Evolutionary conservation across 148 eudicot species (phyloP), one percentile per base, ranked within the genome.

Genomic region (Dysphania ambrosioides): DNA sequence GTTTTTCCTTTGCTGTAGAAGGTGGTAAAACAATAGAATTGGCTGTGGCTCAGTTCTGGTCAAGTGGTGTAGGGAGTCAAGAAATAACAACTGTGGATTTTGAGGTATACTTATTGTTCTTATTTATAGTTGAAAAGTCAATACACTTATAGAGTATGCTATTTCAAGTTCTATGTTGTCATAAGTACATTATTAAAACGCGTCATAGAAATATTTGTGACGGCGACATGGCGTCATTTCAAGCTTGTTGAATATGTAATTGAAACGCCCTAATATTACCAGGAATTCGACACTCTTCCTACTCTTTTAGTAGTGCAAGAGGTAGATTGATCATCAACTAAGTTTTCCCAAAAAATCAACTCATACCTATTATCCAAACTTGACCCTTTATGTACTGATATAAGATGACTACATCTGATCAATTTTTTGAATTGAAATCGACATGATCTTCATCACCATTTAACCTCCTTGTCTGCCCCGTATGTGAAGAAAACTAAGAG

Each of bases 31-130:
- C 97, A 47, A 86, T 95, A 84, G 99, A 95, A 83, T 84, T 95
- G 67, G 96, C 86, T 60, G 75, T 95, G 66, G 93, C 99, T 77
- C 99, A 95, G 62, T 95, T 92, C 82, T 95, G 99, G 99, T 90
- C 99, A 19, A 95, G 99, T 86, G 99, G 97, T 72, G 74, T 88
- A 73, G 99, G 99, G 85, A 90, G 92, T 84, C 86, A 89, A 76
- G 99, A 89, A 82, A 83, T 79, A 40, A 83, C 96, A 12, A 56
- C 61, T 15, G 97, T 90, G 53, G 99, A 95, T 77, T 85, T 95
- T 85, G 99, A 95, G 97, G 99, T 95, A 77, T 60, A 53, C 32
- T 30, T 73, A 24, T 26, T 53, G 1, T 62, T 66, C 49, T n/a
- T 66, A 59, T 19, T 19, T 36, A 24, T 44, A 42, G 24, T 68